Percentiles rank a stretch among this genome's conserved stretches.
phyloP scores from a whole-genome alignment of 2,329 filamentous ascomycete species.

The Aspergillus quadricinctus region DNA sequence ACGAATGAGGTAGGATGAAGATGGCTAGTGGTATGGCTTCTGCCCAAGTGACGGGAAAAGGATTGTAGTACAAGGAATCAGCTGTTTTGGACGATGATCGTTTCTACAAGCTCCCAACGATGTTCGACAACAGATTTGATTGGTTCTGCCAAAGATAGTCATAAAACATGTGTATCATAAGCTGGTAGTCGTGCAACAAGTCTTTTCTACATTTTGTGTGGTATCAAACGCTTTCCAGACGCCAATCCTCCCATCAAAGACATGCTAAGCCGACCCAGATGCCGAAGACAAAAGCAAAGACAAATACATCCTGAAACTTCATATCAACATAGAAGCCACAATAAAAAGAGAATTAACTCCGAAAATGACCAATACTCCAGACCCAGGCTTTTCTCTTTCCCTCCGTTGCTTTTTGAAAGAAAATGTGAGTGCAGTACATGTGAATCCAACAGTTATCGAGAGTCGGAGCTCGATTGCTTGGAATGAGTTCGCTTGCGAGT shows the following conservation, averaged over 20 bases:
- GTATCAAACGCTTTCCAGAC: conserved; percentile 7
- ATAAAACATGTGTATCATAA: conserved; percentile 6
- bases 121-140: not conserved
- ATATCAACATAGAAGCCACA: not conserved
- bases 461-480: conserved; percentile 18
- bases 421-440: not conserved
- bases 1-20: not conserved
- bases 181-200: conserved; percentile 1
- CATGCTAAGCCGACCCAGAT: conserved; percentile 3
- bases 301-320: not conserved
- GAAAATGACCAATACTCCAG: not conserved
- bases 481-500: conserved; percentile 30
- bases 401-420: not conserved
- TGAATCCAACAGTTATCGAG: conserved; percentile 3
- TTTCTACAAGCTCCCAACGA: not conserved
- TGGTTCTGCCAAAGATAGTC: not conserved
- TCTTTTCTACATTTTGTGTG: conserved; percentile 2
- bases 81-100: not conserved
- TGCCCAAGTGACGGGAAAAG: not conserved
- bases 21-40: not conserved
- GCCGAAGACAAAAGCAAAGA: conserved; percentile 5
- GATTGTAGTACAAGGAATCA: not conserved
- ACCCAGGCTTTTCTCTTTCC: conserved; percentile 1
- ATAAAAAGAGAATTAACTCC: not conserved
- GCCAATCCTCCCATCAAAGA: conserved; percentile 8